These are phyloP conservation scores for Schizochytrium sp. DNA, from an alignment of 108 stramenopile genomes.

Conservation along the genomic window DNA sequence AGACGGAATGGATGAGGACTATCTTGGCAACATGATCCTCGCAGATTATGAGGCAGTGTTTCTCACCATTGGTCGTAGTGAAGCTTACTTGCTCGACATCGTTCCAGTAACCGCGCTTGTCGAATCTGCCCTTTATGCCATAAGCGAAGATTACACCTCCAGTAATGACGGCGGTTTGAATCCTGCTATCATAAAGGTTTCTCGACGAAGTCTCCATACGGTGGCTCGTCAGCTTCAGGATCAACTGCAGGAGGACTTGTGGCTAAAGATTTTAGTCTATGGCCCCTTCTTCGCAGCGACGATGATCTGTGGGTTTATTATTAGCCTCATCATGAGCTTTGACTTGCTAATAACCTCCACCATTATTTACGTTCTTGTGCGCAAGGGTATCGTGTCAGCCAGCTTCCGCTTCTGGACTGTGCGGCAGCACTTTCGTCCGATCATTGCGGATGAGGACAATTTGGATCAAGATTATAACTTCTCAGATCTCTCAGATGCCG, in stretches of 20 bases:
- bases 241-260: neutral
- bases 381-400: constrained; percentile 4
- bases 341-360: constrained; percentile 50
- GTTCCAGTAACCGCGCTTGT: neutral
- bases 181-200: neutral
- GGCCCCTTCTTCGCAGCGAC: neutral
- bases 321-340: constrained; percentile 54
- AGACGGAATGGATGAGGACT: constrained; percentile 15
- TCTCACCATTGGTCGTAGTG: neutral
- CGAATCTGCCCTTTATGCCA: neutral
- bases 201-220: neutral
- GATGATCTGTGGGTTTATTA: neutral
- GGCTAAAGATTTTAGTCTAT: constrained; percentile 1
- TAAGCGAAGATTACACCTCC: neutral
- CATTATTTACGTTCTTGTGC: constrained; percentile 38
- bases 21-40: neutral
- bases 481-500: neutral
- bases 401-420: constrained; percentile 57
- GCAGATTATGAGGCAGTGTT: constrained; percentile 45
- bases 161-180: neutral
- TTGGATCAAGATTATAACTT: neutral
- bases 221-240: neutral
- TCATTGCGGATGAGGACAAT: neutral
- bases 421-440: neutral
- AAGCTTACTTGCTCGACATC: neutral